These are phyloP conservation scores for Gynochthodes officinalis DNA, from an alignment of 257 asterid genomes.

Conservation along the genomic window DNA sequence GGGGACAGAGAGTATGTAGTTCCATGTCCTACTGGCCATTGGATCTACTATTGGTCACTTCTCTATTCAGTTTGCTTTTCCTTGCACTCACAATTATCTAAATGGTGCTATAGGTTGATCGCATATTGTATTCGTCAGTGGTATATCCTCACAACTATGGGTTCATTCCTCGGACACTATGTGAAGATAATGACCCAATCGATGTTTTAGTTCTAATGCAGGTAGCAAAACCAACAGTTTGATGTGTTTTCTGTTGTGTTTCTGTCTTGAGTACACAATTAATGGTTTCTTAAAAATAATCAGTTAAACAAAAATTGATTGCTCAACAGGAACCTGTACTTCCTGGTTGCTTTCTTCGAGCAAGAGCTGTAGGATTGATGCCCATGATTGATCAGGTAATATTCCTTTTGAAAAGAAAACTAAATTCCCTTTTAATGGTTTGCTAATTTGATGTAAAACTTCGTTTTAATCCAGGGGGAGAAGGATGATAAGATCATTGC, in stretches of 20 bases:
- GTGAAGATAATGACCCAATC: slow-evolving; percentile 97
- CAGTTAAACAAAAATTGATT: slow-evolving; percentile 5
- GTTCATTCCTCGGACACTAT: slow-evolving; percentile 92
- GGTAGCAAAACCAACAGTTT: slow-evolving; percentile 31
- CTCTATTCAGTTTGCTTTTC: too few relatives aligned
- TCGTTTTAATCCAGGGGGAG: slow-evolving; percentile 59
- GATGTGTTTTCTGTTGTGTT: too few relatives aligned
- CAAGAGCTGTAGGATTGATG: slow-evolving; percentile 94
- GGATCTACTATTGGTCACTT: too few relatives aligned
- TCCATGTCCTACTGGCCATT: too few relatives aligned
- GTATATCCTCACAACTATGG: slow-evolving; percentile 98
- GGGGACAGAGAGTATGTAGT: background rate
- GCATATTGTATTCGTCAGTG: slow-evolving; percentile 79
- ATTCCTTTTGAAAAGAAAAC: background rate
- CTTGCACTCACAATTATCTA: slow-evolving; percentile 1
- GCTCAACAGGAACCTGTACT: slow-evolving; percentile 70
- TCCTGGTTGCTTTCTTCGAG: slow-evolving; percentile 95
- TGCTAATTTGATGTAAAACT: background rate
- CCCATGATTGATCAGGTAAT: slow-evolving; percentile 98
- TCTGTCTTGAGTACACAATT: background rate
- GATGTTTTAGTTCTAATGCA: slow-evolving; percentile 96
- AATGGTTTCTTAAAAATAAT: background rate
- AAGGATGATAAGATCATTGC: slow-evolving; percentile 96
- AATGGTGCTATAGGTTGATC: slow-evolving; percentile 60
- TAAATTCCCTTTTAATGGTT: background rate